Percentiles rank a stretch among this genome's conserved stretches.
phyloP scores from a whole-genome alignment of 2,329 filamentous ascomycete genomes.

The Lachnum nothofagi region DNA sequence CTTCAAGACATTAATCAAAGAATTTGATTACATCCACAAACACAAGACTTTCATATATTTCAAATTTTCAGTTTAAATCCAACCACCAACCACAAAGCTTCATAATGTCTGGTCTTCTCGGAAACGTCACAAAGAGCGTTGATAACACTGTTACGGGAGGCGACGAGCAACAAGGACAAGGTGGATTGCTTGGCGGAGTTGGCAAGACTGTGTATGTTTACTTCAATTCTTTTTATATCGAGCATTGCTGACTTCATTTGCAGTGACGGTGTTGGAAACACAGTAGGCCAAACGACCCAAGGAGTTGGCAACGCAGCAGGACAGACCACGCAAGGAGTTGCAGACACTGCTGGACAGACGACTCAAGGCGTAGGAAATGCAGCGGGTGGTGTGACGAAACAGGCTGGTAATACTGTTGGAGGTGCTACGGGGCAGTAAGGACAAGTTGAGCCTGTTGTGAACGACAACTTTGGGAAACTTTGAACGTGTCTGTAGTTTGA shows the following conservation, averaged over 20 bases:
- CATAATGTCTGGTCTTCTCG: conserved; percentile 33
- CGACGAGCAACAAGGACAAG: conserved; percentile 36
- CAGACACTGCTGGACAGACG: conserved; percentile 16
- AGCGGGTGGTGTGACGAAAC: conserved; percentile 10
- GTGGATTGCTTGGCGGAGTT: conserved; percentile 35
- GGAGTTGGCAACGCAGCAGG: conserved; percentile 33
- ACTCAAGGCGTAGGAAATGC: conserved; percentile 19
- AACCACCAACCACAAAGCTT: conserved; percentile 1
- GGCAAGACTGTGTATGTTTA: conserved; percentile 36
- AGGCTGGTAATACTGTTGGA: conserved; percentile 17
- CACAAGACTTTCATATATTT: neutral
- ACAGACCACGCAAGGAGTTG: conserved; percentile 24
- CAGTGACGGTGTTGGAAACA: conserved; percentile 32
- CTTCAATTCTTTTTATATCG: no score
- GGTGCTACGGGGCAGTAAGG: conserved; percentile 15
- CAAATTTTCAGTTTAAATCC: conserved; percentile 1
- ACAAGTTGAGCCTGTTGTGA: no score
- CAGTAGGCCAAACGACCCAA: conserved; percentile 29
- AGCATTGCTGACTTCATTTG: no score
- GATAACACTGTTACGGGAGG: conserved; percentile 38
- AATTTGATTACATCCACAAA: no score
- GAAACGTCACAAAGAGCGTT: conserved; percentile 33
- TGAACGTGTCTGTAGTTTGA: no score
- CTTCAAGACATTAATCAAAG: no score
- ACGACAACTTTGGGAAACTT: no score